Conservation (phyloP, 441 rosid species). For the Breynia disticha region DNA sequence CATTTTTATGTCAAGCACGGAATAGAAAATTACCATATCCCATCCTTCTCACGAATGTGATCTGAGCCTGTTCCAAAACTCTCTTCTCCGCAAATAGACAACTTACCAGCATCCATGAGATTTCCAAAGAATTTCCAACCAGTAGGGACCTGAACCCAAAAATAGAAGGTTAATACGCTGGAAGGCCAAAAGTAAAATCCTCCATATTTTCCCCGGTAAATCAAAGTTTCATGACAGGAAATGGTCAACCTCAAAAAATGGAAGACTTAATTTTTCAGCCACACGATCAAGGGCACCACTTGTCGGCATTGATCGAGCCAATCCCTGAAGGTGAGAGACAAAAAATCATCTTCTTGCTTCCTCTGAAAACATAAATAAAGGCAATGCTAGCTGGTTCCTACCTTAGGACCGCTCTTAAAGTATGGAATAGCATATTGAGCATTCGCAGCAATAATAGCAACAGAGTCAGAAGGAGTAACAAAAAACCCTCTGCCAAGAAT, state of each 20-base stretch:
- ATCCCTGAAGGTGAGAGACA: slow-evolving; percentile 43
- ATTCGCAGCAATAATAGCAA: slow-evolving; percentile 90
- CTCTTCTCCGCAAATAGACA: slow-evolving; percentile 95
- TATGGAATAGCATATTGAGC: slow-evolving; percentile 83
- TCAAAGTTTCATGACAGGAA: slow-evolving; percentile 11
- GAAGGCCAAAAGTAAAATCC: not conserved
- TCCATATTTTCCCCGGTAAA: slow-evolving; percentile 1
- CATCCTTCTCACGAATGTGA: slow-evolving; percentile 96
- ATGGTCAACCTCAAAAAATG: slow-evolving; percentile 67
- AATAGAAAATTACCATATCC: slow-evolving; percentile 67
- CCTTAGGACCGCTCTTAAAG: slow-evolving; percentile 72
- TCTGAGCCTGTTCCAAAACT: slow-evolving; percentile 98
- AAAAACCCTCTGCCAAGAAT: slow-evolving; percentile 76
- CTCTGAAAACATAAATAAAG: slow-evolving; percentile 10
- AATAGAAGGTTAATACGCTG: slow-evolving; percentile 3
- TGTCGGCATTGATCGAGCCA: slow-evolving; percentile 97
- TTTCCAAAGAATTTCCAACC: slow-evolving; percentile 98
- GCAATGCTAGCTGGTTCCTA: slow-evolving; percentile 17
- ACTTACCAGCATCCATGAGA: slow-evolving; percentile 92
- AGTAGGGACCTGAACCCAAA: slow-evolving; percentile 66
- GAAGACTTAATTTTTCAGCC: slow-evolving; percentile 74
- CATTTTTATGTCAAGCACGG: not conserved
- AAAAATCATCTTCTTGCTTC: slow-evolving; percentile 7
- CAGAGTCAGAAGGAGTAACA: slow-evolving; percentile 92
- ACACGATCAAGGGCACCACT: slow-evolving; percentile 96